Conservation (phyloP, 139 green algal species). For the Chlamydomonas sp. region DNA sequence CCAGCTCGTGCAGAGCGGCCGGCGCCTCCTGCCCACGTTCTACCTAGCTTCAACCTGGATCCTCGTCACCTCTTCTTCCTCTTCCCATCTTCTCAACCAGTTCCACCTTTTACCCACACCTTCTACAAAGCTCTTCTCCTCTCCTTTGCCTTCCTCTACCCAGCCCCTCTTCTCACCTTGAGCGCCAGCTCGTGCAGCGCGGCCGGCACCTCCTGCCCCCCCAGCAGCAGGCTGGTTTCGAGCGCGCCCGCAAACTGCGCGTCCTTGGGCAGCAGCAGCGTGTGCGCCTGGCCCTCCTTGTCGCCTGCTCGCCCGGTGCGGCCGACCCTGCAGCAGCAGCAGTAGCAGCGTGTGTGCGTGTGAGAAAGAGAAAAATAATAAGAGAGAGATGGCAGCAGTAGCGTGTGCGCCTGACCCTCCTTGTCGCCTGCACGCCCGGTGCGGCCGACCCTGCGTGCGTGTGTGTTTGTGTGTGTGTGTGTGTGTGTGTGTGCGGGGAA, state of each 20-base stretch:
- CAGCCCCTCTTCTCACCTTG: slow-evolving; percentile 32
- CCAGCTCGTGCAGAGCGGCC: too few species aligned
- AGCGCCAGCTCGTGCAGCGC: slow-evolving; percentile 60
- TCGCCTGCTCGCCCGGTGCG: slow-evolving; percentile 90
- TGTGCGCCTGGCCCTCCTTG: slow-evolving; percentile 81
- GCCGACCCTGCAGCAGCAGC: slow-evolving; percentile 51
- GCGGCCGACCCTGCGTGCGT: slow-evolving; percentile 6
- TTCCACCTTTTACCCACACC: too few species aligned
- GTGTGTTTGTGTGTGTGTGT: too few species aligned
- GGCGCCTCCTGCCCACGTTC: too few species aligned
- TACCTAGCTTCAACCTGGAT: too few species aligned
- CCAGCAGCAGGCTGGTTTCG: slow-evolving; percentile 53
- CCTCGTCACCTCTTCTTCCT: too few species aligned
- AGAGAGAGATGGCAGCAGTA: background rate
- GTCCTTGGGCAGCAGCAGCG: slow-evolving; percentile 68
- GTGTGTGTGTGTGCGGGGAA: too few species aligned
- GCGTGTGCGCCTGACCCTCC: background rate
- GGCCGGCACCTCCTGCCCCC: slow-evolving; percentile 65
- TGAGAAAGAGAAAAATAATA: too few species aligned
- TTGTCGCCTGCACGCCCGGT: background rate
- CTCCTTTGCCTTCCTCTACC: background rate
- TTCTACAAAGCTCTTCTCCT: too few species aligned
- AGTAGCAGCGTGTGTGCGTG: too few species aligned
- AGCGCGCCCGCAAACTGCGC: slow-evolving; percentile 65
- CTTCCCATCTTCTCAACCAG: too few species aligned